A percentile compares a stretch with the other conserved stretches of the same genome.
phyloP scores from a whole-genome alignment of 768 basidiomycete genomes.

The Strobilomyces dryophilus region DNA sequence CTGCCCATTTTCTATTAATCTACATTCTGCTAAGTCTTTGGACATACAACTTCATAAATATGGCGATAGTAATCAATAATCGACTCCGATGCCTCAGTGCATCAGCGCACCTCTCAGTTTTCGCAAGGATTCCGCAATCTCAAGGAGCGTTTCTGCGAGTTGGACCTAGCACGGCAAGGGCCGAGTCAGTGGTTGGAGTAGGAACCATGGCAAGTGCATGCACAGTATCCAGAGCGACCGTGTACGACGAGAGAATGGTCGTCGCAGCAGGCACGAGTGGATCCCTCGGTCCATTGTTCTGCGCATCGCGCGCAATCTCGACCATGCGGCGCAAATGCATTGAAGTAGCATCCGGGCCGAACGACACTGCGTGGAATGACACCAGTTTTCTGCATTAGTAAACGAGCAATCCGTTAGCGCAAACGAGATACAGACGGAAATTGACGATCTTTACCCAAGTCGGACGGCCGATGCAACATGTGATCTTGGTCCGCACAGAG shows the following conservation, averaged over 20 bases:
- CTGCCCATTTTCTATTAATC: too few species aligned
- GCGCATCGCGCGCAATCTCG: slow-evolving; percentile 45
- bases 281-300: slow-evolving; percentile 41
- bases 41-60: too few species aligned
- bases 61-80: too few species aligned
- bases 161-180: slow-evolving; percentile 37
- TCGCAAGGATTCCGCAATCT: slow-evolving; percentile 52
- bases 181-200: background rate
- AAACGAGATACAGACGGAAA: accelerated
- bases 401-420: background rate
- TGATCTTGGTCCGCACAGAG: slow-evolving; percentile 37
- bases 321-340: slow-evolving; percentile 46
- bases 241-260: slow-evolving; percentile 43
- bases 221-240: slow-evolving; percentile 50
- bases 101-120: slow-evolving; percentile 52
- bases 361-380: slow-evolving; percentile 58
- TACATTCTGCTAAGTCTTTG: too few species aligned
- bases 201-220: background rate
- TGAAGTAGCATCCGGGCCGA: slow-evolving; percentile 35
- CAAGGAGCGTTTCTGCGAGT: slow-evolving; percentile 55
- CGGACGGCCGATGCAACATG: slow-evolving; percentile 36
- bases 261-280: slow-evolving; percentile 31
- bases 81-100: slow-evolving; percentile 11
- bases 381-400: slow-evolving; percentile 41
- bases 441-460: slow-evolving; percentile 36